Evolutionary conservation across 306 rosid genomes (phyloP).

Genomic region (Cyamopsis tetragonoloba): DNA sequence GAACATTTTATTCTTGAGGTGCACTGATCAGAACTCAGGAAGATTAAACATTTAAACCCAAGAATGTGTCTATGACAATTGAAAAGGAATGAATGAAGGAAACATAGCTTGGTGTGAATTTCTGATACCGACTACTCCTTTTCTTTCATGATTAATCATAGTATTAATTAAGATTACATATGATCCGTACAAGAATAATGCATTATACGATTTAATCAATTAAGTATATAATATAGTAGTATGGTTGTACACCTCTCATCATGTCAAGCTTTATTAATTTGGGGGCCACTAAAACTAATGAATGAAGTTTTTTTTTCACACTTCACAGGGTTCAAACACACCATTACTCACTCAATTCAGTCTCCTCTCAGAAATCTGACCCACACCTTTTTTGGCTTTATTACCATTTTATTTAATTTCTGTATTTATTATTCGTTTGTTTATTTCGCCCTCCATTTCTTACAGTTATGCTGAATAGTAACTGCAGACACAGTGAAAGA

Average conservation of each 20-base stretch:
- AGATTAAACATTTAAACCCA: too few relatives aligned
- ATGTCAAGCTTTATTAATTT: constrained; percentile 27
- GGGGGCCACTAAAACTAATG: constrained; percentile 36
- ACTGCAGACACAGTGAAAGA: constrained; percentile 22
- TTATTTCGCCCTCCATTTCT: constrained; percentile 1
- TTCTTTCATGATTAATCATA: not conserved
- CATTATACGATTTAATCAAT: constrained; percentile 20
- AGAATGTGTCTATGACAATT: not conserved
- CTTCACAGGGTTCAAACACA: constrained; percentile 36
- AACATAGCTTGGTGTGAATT: too few relatives aligned
- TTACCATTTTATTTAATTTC: not conserved
- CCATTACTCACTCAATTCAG: constrained; percentile 26
- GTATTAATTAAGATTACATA: not conserved
- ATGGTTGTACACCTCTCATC: too few relatives aligned
- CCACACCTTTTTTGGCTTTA: constrained; percentile 18
- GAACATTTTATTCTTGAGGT: not conserved
- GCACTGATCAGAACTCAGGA: not conserved
- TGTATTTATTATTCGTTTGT: not conserved
- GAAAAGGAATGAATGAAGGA: not conserved
- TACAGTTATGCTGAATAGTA: constrained; percentile 17
- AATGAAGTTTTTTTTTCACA: constrained; percentile 39
- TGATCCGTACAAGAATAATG: not conserved
- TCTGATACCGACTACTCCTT: too few relatives aligned
- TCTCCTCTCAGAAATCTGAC: constrained; percentile 34
- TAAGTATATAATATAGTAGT: too few relatives aligned